These are phyloP conservation scores for Fusarium luffae DNA, from an alignment of 2,329 filamentous ascomycete species.

Conservation along the genomic window DNA sequence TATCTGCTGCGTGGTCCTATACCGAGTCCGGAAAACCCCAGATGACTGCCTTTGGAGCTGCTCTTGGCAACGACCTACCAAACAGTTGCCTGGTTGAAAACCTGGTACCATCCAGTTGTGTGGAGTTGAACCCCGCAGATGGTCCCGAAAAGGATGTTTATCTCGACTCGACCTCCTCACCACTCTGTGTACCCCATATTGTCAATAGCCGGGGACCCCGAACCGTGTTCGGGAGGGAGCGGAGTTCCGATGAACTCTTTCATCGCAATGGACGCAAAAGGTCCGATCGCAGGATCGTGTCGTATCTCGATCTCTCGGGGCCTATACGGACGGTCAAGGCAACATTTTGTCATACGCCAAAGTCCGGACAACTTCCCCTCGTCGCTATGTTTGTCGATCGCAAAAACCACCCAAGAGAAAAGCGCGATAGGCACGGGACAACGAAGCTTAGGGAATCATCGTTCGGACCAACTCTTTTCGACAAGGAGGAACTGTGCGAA, in stretches of 20 bases:
- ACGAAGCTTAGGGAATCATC: background rate
- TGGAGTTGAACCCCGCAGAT: no score
- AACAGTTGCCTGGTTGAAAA: no score
- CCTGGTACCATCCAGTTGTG: no score
- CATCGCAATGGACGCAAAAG: background rate
- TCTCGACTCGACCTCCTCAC: no score
- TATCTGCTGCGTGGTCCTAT: no score
- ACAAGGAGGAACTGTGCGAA: background rate
- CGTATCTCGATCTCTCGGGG: background rate
- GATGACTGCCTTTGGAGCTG: no score
- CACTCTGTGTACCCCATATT: no score
- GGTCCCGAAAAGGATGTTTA: no score
- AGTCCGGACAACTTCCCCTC: background rate
- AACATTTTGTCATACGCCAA: background rate
- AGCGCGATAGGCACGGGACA: no score
- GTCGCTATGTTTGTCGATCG: background rate
- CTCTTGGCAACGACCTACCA: no score
- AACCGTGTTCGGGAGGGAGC: background rate
- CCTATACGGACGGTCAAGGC: background rate
- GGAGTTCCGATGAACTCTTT: background rate
- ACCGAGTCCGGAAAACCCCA: no score
- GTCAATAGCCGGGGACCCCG: no score
- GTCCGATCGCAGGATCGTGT: background rate
- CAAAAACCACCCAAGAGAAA: background rate
- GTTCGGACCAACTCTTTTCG: background rate